A percentile compares a stretch with the other conserved stretches of the same genome.
phyloP scores from a whole-genome alignment of 129 eudicot species.

The Flaveria sonorensis region DNA sequence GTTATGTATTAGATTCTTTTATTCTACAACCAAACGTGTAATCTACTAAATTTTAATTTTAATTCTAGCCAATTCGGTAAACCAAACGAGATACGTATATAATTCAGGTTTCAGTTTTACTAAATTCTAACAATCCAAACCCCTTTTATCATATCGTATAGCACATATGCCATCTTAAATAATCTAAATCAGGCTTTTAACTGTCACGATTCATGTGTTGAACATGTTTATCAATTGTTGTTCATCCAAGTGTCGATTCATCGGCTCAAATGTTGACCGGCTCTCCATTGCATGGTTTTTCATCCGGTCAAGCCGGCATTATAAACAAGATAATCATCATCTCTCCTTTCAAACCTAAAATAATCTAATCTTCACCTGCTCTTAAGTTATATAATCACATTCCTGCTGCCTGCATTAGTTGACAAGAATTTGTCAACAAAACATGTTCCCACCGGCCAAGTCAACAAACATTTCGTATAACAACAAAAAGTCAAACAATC shows the following conservation, averaged over 20 bases:
- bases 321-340: constrained; percentile 6
- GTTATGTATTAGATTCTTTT: too few relatives aligned
- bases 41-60: too few relatives aligned
- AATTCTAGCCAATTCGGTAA: neutral
- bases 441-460: constrained; percentile 29
- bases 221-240: too few relatives aligned
- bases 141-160: neutral
- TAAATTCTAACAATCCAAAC: neutral
- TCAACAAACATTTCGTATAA: constrained; percentile 34
- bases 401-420: neutral
- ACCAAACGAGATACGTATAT: neutral
- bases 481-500: constrained; percentile 26
- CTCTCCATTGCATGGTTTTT: neutral
- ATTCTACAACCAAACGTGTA: neutral
- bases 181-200: neutral
- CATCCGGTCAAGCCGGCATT: constrained; percentile 14
- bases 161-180: neutral
- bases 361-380: constrained; percentile 22
- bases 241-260: too few relatives aligned
- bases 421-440: constrained; percentile 30
- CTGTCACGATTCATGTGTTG: neutral
- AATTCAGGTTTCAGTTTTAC: neutral
- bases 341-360: constrained; percentile 12
- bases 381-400: neutral
- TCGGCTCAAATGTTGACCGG: neutral